These are phyloP conservation scores for Entophlyctis luteolus DNA, from an alignment of 192 early-diverging fungal genomes.

Conservation along the genomic window DNA sequence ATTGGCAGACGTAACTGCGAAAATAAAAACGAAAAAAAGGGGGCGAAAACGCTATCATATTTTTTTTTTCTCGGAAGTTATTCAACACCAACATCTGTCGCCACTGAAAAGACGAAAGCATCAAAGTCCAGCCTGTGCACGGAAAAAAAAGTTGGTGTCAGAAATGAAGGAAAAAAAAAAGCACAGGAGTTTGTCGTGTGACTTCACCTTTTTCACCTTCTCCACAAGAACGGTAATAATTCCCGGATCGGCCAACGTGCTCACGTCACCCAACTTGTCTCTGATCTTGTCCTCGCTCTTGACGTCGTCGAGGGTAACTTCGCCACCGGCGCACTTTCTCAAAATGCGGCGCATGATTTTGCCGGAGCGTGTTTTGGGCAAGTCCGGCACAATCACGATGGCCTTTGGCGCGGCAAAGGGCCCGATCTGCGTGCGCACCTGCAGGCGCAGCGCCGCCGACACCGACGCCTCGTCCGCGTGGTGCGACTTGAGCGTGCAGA, in stretches of 20 bases:
- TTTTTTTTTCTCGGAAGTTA: too few species aligned
- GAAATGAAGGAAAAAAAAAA: too few species aligned
- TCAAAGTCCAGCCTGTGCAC: too few species aligned
- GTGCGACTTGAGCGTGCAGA: slow-evolving; percentile 73
- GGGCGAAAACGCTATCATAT: too few species aligned
- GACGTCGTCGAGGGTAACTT: slow-evolving; percentile 49
- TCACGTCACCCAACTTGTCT: slow-evolving; percentile 82
- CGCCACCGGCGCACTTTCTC: slow-evolving; percentile 85
- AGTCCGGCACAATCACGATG: slow-evolving; percentile 78
- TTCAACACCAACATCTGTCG: too few species aligned
- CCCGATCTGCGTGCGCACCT: slow-evolving; percentile 86
- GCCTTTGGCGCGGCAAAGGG: slow-evolving; percentile 88
- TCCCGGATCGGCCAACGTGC: slow-evolving; percentile 78
- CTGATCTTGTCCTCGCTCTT: slow-evolving; percentile 36
- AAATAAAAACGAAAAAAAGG: too few species aligned
- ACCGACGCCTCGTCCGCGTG: slow-evolving; percentile 43
- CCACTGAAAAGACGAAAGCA: too few species aligned
- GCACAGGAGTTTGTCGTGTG: too few species aligned
- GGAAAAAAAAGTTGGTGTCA: too few species aligned
- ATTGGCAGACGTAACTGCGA: too few species aligned
- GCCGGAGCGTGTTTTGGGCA: slow-evolving; percentile 93
- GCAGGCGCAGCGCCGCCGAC: slow-evolving; percentile 60
- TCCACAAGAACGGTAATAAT: slow-evolving; percentile 55
- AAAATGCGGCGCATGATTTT: slow-evolving; percentile 96
- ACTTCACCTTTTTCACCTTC: slow-evolving; percentile 25